phyloP scores from a whole-genome alignment of 495 filamentous ascomycete genomes.

The Penicillium flavigenum region DNA sequence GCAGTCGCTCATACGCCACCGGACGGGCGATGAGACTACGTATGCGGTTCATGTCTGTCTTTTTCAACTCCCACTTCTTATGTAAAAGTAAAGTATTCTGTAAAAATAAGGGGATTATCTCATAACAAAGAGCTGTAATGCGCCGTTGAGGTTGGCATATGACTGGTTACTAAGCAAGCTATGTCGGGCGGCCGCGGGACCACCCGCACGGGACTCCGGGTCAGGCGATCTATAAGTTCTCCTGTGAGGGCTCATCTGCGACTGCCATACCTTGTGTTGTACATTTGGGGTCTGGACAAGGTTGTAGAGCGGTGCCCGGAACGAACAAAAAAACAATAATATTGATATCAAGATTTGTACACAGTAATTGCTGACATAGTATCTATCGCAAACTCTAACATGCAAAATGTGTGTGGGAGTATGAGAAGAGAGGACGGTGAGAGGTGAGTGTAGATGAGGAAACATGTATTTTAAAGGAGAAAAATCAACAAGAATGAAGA shows the following conservation, averaged over 20 bases:
- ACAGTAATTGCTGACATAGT: conserved; percentile 11
- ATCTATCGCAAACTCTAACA: conserved; percentile 24
- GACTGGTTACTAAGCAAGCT: conserved; percentile 2
- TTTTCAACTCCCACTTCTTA: background rate
- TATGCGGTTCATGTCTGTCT: conserved; percentile 43
- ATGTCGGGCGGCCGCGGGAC: background rate
- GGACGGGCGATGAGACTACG: conserved; percentile 48
- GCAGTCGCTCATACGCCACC: conserved; percentile 58
- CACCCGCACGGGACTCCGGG: background rate
- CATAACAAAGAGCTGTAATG: background rate
- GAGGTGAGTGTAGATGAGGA: conserved; percentile 10
- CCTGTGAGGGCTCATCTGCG: background rate
- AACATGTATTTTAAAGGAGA: background rate
- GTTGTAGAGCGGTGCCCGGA: too few species aligned
- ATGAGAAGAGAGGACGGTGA: conserved; percentile 18
- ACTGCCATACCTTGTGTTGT: background rate
- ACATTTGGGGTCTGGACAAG: too few species aligned
- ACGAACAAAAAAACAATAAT: conserved; percentile 2
- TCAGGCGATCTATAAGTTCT: background rate
- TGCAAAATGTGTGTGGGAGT: conserved; percentile 7
- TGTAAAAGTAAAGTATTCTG: background rate
- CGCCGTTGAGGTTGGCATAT: conserved; percentile 1
- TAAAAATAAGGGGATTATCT: background rate
- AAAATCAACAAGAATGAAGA: conserved; percentile 4
- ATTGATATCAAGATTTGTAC: conserved; percentile 21